Conservation (phyloP, 2,329 filamentous ascomycete species). For the Botrytis aclada region DNA sequence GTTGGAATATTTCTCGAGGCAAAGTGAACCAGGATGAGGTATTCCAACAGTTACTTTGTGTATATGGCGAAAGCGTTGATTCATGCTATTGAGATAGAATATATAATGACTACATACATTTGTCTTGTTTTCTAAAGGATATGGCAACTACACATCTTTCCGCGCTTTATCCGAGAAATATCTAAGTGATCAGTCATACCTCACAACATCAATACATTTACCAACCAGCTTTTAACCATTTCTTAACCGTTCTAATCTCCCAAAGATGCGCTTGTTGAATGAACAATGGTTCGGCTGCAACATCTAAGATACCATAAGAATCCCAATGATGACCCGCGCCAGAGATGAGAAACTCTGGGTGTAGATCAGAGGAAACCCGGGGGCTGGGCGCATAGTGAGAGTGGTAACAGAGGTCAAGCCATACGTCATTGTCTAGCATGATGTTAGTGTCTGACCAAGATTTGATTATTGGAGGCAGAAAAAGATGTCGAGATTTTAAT, state of each 20-base stretch:
- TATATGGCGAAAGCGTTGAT: not conserved
- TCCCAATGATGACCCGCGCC: constrained; percentile 53
- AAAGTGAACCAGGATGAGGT: not conserved
- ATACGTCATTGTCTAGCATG: constrained; percentile 43
- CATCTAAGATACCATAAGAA: constrained; percentile 31
- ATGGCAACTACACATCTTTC: not conserved
- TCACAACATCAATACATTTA: not conserved
- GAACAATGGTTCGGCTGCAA: constrained; percentile 48
- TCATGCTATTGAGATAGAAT: not conserved
- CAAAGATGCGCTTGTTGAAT: constrained; percentile 50
- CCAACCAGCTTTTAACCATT: constrained; percentile 36
- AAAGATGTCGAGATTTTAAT: not conserved
- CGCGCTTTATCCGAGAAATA: not conserved
- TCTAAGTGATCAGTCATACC: not conserved
- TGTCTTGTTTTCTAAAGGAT: not conserved
- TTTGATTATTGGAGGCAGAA: not conserved
- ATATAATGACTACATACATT: not conserved
- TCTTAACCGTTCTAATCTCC: constrained; percentile 48
- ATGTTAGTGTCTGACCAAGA: constrained; percentile 7
- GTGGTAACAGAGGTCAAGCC: constrained; percentile 52
- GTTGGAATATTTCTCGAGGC: not conserved
- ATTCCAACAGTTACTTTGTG: not conserved
- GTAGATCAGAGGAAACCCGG: constrained; percentile 42
- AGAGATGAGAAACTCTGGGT: constrained; percentile 49
- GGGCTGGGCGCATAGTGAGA: constrained; percentile 43